A percentile compares a stretch with the other conserved stretches of the same genome.
Conservation (phyloP, 148 eudicot genomes). For the Chenopodium formosanum region DNA sequence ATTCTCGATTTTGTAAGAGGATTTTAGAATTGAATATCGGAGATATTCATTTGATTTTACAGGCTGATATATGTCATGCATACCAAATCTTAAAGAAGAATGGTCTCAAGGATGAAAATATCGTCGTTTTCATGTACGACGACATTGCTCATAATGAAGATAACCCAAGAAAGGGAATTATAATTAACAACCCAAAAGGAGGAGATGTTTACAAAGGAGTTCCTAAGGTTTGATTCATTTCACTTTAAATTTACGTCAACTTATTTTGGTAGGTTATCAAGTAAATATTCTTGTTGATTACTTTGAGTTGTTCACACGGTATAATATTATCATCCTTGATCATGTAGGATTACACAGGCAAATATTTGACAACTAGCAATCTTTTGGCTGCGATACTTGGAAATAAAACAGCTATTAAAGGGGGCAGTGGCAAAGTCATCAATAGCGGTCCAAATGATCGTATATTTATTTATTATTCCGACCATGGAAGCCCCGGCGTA, state of each 20-base stretch:
- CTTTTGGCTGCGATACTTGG: slow-evolving; percentile 70
- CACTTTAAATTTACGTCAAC: background rate
- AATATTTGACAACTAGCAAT: slow-evolving; percentile 54
- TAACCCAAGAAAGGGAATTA: slow-evolving; percentile 68
- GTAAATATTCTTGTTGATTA: background rate
- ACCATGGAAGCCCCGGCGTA: slow-evolving; percentile 88
- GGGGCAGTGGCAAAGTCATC: slow-evolving; percentile 86
- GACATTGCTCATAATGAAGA: slow-evolving; percentile 63
- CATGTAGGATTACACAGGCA: slow-evolving; percentile 76
- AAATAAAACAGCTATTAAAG: slow-evolving; percentile 57
- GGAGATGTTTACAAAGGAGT: slow-evolving; percentile 74
- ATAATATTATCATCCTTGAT: background rate
- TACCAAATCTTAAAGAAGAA: slow-evolving; percentile 60
- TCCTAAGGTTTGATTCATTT: slow-evolving; percentile 57
- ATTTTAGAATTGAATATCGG: no score
- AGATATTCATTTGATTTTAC: background rate
- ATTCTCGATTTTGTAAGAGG: no score
- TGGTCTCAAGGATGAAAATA: slow-evolving; percentile 60
- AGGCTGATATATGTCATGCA: slow-evolving; percentile 78
- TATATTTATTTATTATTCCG: slow-evolving; percentile 71
- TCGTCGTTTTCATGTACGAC: slow-evolving; percentile 61
- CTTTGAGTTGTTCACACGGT: background rate
- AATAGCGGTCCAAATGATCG: slow-evolving; percentile 84
- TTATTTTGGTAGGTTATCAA: background rate
- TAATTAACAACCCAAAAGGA: slow-evolving; percentile 71